Evolutionary conservation across 2,329 filamentous ascomycete species (phyloP).

Genomic region (Beauveria varroae): DNA sequence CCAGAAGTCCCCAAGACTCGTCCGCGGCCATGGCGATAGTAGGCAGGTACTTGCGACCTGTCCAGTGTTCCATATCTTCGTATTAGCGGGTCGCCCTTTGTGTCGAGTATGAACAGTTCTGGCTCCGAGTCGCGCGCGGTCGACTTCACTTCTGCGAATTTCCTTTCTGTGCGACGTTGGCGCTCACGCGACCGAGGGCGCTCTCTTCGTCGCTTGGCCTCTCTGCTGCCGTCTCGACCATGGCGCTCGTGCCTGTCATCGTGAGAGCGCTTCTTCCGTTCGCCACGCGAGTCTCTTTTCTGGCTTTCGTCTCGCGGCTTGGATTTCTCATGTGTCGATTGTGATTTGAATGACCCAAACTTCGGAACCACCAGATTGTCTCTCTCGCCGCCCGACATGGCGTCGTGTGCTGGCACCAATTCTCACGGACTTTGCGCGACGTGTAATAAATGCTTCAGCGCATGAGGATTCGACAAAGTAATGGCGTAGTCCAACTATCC

Average conservation of each 20-base stretch:
- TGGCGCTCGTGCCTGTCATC: slow-evolving; percentile 13
- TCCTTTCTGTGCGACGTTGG: not conserved
- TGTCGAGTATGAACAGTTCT: slow-evolving; percentile 54
- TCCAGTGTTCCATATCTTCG: slow-evolving; percentile 67
- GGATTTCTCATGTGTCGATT: slow-evolving; percentile 16
- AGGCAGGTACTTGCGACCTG: slow-evolving; percentile 62
- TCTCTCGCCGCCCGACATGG: slow-evolving; percentile 22
- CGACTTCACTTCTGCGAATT: slow-evolving; percentile 1
- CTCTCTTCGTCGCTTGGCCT: slow-evolving; percentile 16
- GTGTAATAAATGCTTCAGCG: not conserved
- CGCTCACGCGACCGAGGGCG: slow-evolving; percentile 6
- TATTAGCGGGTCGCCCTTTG: slow-evolving; percentile 69
- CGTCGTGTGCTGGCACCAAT: not conserved
- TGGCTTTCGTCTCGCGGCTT: slow-evolving; percentile 28
- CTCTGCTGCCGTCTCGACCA: slow-evolving; percentile 12
- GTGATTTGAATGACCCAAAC: slow-evolving; percentile 64
- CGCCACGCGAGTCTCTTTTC: slow-evolving; percentile 11
- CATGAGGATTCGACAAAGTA: not conserved
- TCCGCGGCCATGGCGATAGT: slow-evolving; percentile 61
- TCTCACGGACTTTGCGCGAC: not conserved
- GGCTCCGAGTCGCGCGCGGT: not conserved
- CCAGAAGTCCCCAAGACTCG: slow-evolving; percentile 59
- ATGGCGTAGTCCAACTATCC: too few species aligned
- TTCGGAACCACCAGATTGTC: slow-evolving; percentile 46
- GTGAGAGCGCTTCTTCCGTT: slow-evolving; percentile 3